Evolutionary conservation across 2,329 filamentous ascomycete species (phyloP), one percentile per base, ranked within the genome.

Genomic region (Hyphodiscus sp.): DNA sequence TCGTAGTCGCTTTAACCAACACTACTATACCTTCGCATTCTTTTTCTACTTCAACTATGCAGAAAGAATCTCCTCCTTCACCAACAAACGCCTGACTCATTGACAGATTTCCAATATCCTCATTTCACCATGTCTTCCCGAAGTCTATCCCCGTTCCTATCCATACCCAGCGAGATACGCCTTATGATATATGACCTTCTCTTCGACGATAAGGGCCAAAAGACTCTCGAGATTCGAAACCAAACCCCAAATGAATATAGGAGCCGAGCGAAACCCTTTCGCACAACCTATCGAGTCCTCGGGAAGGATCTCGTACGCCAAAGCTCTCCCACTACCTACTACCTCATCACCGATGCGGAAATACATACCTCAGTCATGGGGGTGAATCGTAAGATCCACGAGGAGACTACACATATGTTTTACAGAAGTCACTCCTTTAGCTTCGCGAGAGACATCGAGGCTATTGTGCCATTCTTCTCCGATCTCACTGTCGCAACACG

Each of bases 401-500:
- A 73, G 54, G 82, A 85, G 65, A 76, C 78, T n/a, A 69, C 76
- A 3, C 72, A 77, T 53, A 64, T 80, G 16, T 69, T 86, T 2
- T 86, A 85, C 66, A 72, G 70, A 8, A 70, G 66, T 52, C 79
- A 83, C 63, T 70, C 71, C 0, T 85, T 85, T 65, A 76, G 79
- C 61, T 86, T 86, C 65, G 77, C 76, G 56, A 73, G 74, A 47
- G 74, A 81, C 66, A 72, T 85, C 58, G 82, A 85, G 66, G 79
- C 81, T 16, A 73, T 82, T 6, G 73, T 77, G 1, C 80, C 81
- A 0, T 85, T 85, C 63, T 70, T 86, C 41, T 69, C 71, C 30
- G 80, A 85, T 63, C 72, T 83, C 33, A 79, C 77, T 2, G 71
- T 74, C 1, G 60, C 66, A 18, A 75, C 77, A 1, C 72, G 77